Conservation (phyloP, 441 rosid species). For the Gossypium laxum region DNA sequence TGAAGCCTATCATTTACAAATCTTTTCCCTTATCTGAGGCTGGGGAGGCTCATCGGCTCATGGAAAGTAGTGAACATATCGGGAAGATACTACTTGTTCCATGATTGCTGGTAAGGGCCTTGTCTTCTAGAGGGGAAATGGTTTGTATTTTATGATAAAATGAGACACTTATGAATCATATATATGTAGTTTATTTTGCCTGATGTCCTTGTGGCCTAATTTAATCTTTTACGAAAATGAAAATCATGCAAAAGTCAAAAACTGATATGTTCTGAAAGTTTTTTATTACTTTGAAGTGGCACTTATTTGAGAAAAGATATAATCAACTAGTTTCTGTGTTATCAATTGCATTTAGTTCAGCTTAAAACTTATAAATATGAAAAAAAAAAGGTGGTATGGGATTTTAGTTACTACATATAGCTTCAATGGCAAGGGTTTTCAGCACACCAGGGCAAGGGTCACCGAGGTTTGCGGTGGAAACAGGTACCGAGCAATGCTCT, state of each 20-base stretch:
- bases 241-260: background rate
- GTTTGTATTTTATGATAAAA: background rate
- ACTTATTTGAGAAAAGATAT: background rate
- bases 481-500: constrained; percentile 34
- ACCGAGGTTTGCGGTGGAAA: constrained; percentile 30
- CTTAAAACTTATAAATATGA: background rate
- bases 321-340: background rate
- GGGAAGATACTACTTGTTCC: constrained; percentile 68
- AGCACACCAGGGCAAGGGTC: constrained; percentile 39
- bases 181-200: background rate
- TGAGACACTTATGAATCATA: background rate
- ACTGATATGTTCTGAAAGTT: background rate
- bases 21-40: constrained; percentile 49
- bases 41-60: constrained; percentile 58
- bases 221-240: background rate
- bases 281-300: background rate
- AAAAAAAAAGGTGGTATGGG: background rate
- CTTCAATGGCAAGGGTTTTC: constrained; percentile 45
- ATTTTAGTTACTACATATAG: constrained; percentile 32
- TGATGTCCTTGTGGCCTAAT: background rate
- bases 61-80: constrained; percentile 67
- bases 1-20: constrained; percentile 60
- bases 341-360: background rate
- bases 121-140: background rate
- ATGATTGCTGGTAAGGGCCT: constrained; percentile 17